A percentile compares a stretch with the other conserved stretches of the same genome.
These are phyloP conservation scores for Diaporthe helianthi DNA, from an alignment of 2,329 filamentous ascomycete species.

Conservation along the genomic window DNA sequence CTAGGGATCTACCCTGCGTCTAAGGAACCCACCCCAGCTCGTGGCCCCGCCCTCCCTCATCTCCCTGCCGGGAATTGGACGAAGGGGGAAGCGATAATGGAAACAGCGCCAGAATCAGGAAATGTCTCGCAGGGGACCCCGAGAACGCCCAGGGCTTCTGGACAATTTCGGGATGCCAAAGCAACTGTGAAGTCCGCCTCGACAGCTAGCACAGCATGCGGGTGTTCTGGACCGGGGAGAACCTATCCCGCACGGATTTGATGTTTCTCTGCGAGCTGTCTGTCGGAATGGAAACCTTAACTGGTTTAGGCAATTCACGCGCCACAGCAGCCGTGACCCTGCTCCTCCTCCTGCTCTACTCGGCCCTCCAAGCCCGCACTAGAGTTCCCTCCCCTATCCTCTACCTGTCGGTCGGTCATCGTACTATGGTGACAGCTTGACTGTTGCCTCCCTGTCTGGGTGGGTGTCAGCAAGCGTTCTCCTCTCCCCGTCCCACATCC, in stretches of 20 bases:
- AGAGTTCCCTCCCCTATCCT: slow-evolving; percentile 17
- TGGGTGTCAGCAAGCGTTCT: slow-evolving; percentile 19
- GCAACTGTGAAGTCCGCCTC: slow-evolving; percentile 20
- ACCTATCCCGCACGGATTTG: slow-evolving; percentile 11
- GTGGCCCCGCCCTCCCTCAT: slow-evolving; percentile 32
- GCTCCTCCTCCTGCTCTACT: slow-evolving; percentile 11
- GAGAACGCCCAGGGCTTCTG: background rate
- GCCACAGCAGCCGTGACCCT: slow-evolving; percentile 25
- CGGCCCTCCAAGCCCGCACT: slow-evolving; percentile 6
- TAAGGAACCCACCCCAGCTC: slow-evolving; percentile 22
- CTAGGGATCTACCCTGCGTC: slow-evolving; percentile 33
- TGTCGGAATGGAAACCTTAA: slow-evolving; percentile 21
- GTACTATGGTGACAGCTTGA: slow-evolving; percentile 3
- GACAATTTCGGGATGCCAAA: background rate
- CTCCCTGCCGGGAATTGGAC: slow-evolving; percentile 30
- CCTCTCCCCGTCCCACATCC: slow-evolving; percentile 1
- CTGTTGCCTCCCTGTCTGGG: slow-evolving; percentile 14
- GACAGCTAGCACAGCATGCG: background rate
- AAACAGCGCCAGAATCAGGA: slow-evolving; percentile 24
- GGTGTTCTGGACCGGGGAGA: slow-evolving; percentile 16
- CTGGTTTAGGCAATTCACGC: slow-evolving; percentile 23
- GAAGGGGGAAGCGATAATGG: slow-evolving; percentile 25
- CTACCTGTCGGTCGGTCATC: background rate
- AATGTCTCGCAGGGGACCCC: slow-evolving; percentile 22
- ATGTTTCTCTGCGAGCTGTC: slow-evolving; percentile 17